These are phyloP conservation scores for Pseudoneurospora amorphoporcata DNA, from an alignment of 495 filamentous ascomycete genomes.

Conservation along the genomic window DNA sequence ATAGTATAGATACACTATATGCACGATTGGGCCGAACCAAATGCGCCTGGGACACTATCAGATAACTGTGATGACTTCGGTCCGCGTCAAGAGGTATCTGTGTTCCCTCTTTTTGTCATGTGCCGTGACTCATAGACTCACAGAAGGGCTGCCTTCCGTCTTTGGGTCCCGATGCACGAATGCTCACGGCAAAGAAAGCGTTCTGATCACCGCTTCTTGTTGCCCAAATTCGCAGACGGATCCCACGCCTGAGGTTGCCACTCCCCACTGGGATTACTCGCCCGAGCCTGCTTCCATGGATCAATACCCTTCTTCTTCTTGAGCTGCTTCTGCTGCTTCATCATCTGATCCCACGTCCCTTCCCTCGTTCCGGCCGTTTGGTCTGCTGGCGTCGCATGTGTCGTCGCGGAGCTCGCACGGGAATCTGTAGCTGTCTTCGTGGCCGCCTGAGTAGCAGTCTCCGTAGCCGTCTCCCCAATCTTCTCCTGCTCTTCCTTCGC, in stretches of 20 bases:
- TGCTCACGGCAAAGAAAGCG: conserved; percentile 1
- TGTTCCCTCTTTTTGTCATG: not conserved
- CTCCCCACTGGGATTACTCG: conserved; percentile 47
- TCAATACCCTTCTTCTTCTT: conserved; percentile 26
- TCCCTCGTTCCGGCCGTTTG: conserved; percentile 1
- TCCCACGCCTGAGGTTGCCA: conserved; percentile 75
- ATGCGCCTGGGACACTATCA: not conserved
- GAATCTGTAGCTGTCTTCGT: not conserved
- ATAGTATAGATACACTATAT: not conserved
- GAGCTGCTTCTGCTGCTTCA: conserved; percentile 13
- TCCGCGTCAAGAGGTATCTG: not conserved
- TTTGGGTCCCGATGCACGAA: not conserved
- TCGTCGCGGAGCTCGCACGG: not conserved
- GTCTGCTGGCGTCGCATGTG: not conserved
- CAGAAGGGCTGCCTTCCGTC: not conserved
- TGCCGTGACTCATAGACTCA: not conserved
- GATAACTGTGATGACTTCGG: not conserved
- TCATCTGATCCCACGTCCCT: conserved; percentile 19
- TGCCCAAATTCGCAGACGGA: conserved; percentile 28
- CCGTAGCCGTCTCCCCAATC: not conserved
- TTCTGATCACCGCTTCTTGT: conserved; percentile 20
- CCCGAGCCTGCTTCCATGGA: conserved; percentile 51
- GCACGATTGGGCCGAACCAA: not conserved
- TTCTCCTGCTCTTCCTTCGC: not conserved
- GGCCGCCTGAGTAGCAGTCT: not conserved